Evolutionary conservation across 345 rosid genomes (phyloP).

Genomic region (Punica granatum): DNA sequence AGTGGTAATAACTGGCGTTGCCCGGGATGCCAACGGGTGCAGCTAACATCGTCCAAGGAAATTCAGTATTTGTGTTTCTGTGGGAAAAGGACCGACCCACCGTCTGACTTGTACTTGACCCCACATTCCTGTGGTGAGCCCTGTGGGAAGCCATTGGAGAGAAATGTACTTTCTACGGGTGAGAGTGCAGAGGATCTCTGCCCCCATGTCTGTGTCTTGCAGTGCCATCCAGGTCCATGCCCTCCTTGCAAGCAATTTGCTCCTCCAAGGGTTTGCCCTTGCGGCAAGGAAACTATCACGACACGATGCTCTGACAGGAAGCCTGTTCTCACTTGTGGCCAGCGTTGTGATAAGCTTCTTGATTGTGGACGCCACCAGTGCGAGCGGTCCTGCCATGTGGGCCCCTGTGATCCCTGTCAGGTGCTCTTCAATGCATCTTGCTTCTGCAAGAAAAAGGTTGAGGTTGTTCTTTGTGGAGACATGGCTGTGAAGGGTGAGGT

Average conservation of each 20-base stretch:
- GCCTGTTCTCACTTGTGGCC: constrained; percentile 69
- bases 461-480: constrained; percentile 72
- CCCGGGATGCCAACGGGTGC: constrained; percentile 94
- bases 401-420: constrained; percentile 75
- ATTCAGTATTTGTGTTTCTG: constrained; percentile 80
- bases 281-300: constrained; percentile 72
- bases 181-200: constrained; percentile 54
- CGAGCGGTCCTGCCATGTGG: constrained; percentile 65
- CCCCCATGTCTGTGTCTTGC: constrained; percentile 91
- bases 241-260: constrained; percentile 98
- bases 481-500: constrained; percentile 79
- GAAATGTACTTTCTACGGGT: constrained; percentile 25
- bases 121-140: constrained; percentile 98
- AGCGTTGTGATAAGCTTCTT: constrained; percentile 66
- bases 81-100: constrained; percentile 78
- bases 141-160: constrained; percentile 88
- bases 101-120: constrained; percentile 82
- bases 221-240: constrained; percentile 98
- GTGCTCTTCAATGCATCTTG: constrained; percentile 61
- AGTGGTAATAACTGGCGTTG: constrained; percentile 96
- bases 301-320: constrained; percentile 85
- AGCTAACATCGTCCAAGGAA: constrained; percentile 63
- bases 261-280: constrained; percentile 71
- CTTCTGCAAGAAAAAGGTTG: constrained; percentile 70
- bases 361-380: constrained; percentile 73